Evolutionary conservation across 2,329 filamentous ascomycete species (phyloP).

Genomic region (Penicillium sumatraense): DNA sequence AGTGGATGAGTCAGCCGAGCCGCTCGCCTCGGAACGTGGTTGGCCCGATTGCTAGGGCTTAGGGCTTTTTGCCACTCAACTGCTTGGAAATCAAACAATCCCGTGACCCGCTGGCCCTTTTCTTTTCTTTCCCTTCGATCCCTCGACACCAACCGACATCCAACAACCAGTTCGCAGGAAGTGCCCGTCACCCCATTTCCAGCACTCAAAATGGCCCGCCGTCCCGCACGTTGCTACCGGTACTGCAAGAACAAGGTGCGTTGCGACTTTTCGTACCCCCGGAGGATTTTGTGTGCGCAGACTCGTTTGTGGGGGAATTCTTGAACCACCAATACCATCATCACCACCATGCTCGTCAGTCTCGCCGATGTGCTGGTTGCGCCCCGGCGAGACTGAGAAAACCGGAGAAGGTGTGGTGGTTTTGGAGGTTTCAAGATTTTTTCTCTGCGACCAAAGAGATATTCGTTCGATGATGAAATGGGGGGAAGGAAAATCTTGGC

Average conservation of each 20-base stretch:
- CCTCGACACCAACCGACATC: slow-evolving; percentile 41
- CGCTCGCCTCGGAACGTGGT: slow-evolving; percentile 22
- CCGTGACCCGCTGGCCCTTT: slow-evolving; percentile 29
- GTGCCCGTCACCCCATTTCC: slow-evolving; percentile 52
- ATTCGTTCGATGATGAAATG: slow-evolving; percentile 9
- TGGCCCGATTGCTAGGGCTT: slow-evolving; percentile 44
- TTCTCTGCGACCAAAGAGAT: slow-evolving; percentile 1
- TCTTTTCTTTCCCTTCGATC: slow-evolving; percentile 37
- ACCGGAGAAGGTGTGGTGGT: too few species aligned
- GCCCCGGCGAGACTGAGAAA: neutral
- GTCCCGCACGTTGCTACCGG: slow-evolving; percentile 99
- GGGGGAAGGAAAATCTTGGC: slow-evolving; percentile 2
- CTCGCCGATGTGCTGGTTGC: neutral
- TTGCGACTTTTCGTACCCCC: slow-evolving; percentile 30
- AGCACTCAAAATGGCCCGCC: slow-evolving; percentile 92
- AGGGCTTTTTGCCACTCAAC: slow-evolving; percentile 46
- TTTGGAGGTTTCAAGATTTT: neutral
- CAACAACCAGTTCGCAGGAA: slow-evolving; percentile 53
- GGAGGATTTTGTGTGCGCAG: slow-evolving; percentile 32
- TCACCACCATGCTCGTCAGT: neutral
- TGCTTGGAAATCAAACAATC: slow-evolving; percentile 51
- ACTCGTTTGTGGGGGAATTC: slow-evolving; percentile 37
- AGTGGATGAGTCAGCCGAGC: slow-evolving; percentile 29
- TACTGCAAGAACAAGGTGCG: slow-evolving; percentile 99
- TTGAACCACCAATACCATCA: slow-evolving; percentile 9